Evolutionary conservation across 139 green algal genomes (phyloP).

Genomic region (Picochlorum sp.): DNA sequence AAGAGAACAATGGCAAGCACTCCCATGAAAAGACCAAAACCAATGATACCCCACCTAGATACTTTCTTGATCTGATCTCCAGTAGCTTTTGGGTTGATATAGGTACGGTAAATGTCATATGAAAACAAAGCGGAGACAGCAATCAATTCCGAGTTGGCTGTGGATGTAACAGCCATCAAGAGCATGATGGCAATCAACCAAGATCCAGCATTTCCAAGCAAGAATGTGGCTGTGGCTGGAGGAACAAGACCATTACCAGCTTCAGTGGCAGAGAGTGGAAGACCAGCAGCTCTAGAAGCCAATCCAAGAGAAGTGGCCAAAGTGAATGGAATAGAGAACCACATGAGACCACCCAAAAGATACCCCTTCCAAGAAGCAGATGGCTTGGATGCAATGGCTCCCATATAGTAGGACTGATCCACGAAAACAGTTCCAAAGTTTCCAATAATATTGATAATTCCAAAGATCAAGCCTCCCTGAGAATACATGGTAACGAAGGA

Average conservation of each 20-base stretch:
- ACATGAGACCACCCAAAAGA: constrained; percentile 73
- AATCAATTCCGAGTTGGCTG: constrained; percentile 80
- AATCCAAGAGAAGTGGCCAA: constrained; percentile 86
- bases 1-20: constrained; percentile 74
- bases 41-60: constrained; percentile 51
- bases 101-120: constrained; percentile 69
- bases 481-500: constrained; percentile 88
- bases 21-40: constrained; percentile 66
- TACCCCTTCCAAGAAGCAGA: constrained; percentile 74
- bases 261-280: constrained; percentile 70
- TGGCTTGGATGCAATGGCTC: constrained; percentile 80
- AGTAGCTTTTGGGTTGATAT: constrained; percentile 56
- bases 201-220: constrained; percentile 75
- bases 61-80: constrained; percentile 67
- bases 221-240: constrained; percentile 61
- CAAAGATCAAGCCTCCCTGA: constrained; percentile 80
- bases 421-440: constrained; percentile 93
- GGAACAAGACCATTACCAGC: constrained; percentile 70
- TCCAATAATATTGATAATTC: constrained; percentile 94
- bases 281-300: constrained; percentile 69
- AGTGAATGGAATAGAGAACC: constrained; percentile 93
- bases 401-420: constrained; percentile 84
- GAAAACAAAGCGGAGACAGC: constrained; percentile 75
- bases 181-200: constrained; percentile 72
- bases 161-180: constrained; percentile 83